Evolutionary conservation across 768 basidiomycete genomes (phyloP), one percentile per base, ranked within the genome.

Genomic region (Panaeolus cyanescens): DNA sequence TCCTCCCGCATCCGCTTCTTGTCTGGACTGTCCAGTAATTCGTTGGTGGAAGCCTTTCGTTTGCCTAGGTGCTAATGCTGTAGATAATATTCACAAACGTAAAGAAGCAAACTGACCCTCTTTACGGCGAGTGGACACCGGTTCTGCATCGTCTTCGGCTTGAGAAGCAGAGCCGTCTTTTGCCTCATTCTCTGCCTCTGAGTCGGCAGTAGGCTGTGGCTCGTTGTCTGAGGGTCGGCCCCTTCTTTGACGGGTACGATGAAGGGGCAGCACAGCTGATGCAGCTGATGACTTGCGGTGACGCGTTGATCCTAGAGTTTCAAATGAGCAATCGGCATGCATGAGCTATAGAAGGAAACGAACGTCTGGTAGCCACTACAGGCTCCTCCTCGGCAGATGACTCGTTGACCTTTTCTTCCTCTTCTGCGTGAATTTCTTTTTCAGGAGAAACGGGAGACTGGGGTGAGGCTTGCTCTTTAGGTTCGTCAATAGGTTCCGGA

Each of bases 1-100:
- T 87, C 87, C 65, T 89, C 89, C n/a, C 90, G 79, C 4, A 70
- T 54, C 40, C 85, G 80, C 71, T 91, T 90, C 59, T 73, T 80
- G 17, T 87, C 85, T 20, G 82, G 81, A 17, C 45, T 30, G 9
- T 50, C 45, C 25, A 50, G 25, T 4, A 50, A 50, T 59, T 85
- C 87, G 17, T 78, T 65, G 40, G 84, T 79, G 3, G 85, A 85
- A 2, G 83, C 83, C 67, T 89, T 90, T 28, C 90, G 85, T 75
- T 91, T 91, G 32, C 79, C 89, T 88, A 68, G 7, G 54, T 53
- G 5, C 50, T 1, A 50, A 39, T 19, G 32, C n/a, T 55, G 39
- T 57, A 32, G n/a, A 33, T 39, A 55, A 32, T 61, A 12, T 17
- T n/a, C 13, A 34, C 10, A 40, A 12, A 22, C 1, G 42, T 56